Conservation (phyloP, 1,284 basidiomycete genomes). For the Leccinum subrobustum region DNA sequence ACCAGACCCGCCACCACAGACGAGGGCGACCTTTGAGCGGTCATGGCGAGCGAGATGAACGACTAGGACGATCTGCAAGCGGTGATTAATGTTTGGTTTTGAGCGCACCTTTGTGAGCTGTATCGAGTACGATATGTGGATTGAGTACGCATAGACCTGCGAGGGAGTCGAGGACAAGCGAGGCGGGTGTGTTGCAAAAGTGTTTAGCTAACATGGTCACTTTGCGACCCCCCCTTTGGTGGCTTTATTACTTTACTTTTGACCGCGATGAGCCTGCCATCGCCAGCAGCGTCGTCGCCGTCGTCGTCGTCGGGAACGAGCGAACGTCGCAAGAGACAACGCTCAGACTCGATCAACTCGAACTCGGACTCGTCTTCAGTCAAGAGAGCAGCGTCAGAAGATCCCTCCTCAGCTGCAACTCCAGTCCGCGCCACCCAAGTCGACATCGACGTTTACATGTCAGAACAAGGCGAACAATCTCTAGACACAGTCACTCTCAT, state of each 20-base stretch:
- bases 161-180: constrained; percentile 77
- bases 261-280: constrained; percentile 34
- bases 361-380: constrained; percentile 56
- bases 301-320: constrained; percentile 15
- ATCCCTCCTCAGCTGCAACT: constrained; percentile 39
- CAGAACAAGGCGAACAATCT: constrained; percentile 54
- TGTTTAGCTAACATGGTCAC: constrained; percentile 53
- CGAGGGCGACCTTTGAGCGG: constrained; percentile 70
- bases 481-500: constrained; percentile 26
- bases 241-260: neutral
- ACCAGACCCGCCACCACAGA: constrained; percentile 90
- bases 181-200: constrained; percentile 66
- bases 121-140: constrained; percentile 67
- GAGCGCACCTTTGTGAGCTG: constrained; percentile 56
- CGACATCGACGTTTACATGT: constrained; percentile 74
- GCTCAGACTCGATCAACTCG: constrained; percentile 42
- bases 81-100: neutral
- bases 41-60: constrained; percentile 61
- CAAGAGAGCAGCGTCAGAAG: constrained; percentile 70
- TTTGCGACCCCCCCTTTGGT: constrained; percentile 5
- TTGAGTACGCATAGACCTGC: constrained; percentile 72
- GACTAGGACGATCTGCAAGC: constrained; percentile 35
- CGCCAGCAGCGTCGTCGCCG: constrained; percentile 34
- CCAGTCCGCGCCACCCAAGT: constrained; percentile 15
- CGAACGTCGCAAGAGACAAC: constrained; percentile 46